Base-by-base conservation (phyloP, 75 land plant genomes). In the Sequoia sempervirens region DNA sequence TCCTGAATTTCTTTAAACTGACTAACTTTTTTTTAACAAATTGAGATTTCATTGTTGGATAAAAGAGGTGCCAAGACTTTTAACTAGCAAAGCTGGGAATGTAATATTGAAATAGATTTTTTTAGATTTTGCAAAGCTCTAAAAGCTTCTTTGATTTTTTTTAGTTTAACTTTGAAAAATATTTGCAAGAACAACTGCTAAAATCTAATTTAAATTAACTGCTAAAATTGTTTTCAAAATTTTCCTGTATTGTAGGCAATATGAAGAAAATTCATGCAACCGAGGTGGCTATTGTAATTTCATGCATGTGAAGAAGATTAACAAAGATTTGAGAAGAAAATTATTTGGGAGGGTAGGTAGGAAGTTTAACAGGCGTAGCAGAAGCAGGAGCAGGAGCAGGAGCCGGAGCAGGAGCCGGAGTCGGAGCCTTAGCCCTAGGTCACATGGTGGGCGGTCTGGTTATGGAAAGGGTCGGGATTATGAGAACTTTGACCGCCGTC, bases 251-350 rank as follows among this genome's bases (percentile, higher is more conserved):
- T 82, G 86, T 75, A 66, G 96, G 40, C 95, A 93, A 83, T 95
- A 82, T 81, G 96, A 95, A 88, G 96, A 93, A 84, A 92, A 95
- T 46, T 91, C 83, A 11, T 95, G 96, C 82, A 95, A 93, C 84
- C 91, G 96, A 2, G 96, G 96, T 8, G 96, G 95, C 1, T 95
- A 95, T 75, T 95, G 96, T 66, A 93, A 95, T 45, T 95, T 95
- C 78, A 95, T 95, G 96, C 95, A 93, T 82, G 87, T 95, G 11
- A 93, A 93, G 83, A 79, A 86, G 80, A 93, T 90, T 79, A 92
- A 92, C 13, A 88, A 92, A 86, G 96, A 95, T 8, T 72, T 95
- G 82, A 84, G 95, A 85, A 85, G 89, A 83, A 86, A 90, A 86
- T 81, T 95, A 52, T 95, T 90, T 83, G 96, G 97, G 47, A 88